A percentile compares a stretch with the other conserved stretches of the same genome.
Conservation (phyloP, 176 grass and related monocot species). For the Zea mays region DNA sequence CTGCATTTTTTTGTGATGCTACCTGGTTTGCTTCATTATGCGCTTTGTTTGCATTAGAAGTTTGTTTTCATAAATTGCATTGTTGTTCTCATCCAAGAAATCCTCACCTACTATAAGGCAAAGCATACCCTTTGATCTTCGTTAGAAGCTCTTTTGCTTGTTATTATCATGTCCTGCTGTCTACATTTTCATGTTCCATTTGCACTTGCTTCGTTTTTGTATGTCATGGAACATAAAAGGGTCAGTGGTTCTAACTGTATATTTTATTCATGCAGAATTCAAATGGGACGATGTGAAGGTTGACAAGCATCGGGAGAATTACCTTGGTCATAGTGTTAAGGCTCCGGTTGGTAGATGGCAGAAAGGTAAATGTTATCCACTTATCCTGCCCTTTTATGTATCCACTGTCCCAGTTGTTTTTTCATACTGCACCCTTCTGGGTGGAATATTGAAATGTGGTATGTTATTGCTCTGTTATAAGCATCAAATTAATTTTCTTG, state of each 20-base stretch:
- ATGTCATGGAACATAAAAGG: not conserved
- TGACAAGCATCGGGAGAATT: conserved; percentile 98
- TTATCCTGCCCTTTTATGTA: not conserved
- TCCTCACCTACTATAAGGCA: not conserved
- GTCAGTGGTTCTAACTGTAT: not conserved
- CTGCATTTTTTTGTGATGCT: not conserved
- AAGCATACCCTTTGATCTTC: not conserved
- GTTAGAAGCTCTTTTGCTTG: conserved; percentile 1
- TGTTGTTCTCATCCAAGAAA: not conserved
- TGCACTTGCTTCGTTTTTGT: not conserved
- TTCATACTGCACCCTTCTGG: not conserved
- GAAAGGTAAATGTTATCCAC: conserved; percentile 61
- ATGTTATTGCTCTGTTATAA: conserved; percentile 7
- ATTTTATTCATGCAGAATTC: conserved; percentile 65
- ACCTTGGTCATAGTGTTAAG: conserved; percentile 90
- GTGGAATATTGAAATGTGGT: not conserved
- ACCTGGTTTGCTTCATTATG: not conserved
- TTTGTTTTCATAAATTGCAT: not conserved
- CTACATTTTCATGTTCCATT: conserved; percentile 12
- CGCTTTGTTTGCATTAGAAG: not conserved
- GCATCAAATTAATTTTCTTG: not conserved
- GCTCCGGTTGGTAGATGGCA: conserved; percentile 99
- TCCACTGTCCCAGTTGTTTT: not conserved
- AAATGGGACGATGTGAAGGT: conserved; percentile 99
- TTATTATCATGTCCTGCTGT: not conserved